Base-by-base conservation (phyloP, 257 asterid genomes). In the Parsonsia alboflavescens region DNA sequence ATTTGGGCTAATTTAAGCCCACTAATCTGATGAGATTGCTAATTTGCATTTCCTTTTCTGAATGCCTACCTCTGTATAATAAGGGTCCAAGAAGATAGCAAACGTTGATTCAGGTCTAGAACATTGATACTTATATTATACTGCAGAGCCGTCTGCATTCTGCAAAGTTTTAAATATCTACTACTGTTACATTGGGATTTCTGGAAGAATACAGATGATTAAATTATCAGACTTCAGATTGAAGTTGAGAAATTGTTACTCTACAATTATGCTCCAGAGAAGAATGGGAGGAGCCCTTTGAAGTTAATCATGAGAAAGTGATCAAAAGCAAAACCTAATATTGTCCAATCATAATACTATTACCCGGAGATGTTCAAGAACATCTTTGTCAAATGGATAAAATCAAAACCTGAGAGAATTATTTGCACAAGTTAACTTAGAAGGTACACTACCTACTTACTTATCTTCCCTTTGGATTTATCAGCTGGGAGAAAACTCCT, bases 381-480 rank as follows among this genome's bases (percentile, higher is more conserved):
- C 62, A 5, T 56, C 10, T 17, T 54, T 54, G 7, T 33, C 12
- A 30, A 6, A 61, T 61, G 44, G 30, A 28, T 17, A 30, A 30
- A 61, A 61, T 28, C 22, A 36, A 30, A 63, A 19, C 16, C 12
- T 64, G 69, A 36, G 13, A 63, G 44, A 28, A 7, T 33, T 30
- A 63, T 63, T 63, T 33, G 68, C 46, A 33, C 7, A 63, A 36
- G 45, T 24, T 33, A 63, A 64, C 69, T 42, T 42, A 8, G 6
- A 36, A 64, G 44, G 45, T 19, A 39, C 16, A 64, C 15, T 62
- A 6, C 68, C 12, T 50, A 50, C 56, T 50, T 50, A 16, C 22
- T 42, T 66, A 79, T 42, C 77, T 75, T 75, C 83, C 80, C 56
- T 75, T 79, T 70, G 82, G 79, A 79, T 79, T 70, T 24, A 79